phyloP scores from a whole-genome alignment of 2,329 filamentous ascomycete species.

The Alternaria triticimaculans region DNA sequence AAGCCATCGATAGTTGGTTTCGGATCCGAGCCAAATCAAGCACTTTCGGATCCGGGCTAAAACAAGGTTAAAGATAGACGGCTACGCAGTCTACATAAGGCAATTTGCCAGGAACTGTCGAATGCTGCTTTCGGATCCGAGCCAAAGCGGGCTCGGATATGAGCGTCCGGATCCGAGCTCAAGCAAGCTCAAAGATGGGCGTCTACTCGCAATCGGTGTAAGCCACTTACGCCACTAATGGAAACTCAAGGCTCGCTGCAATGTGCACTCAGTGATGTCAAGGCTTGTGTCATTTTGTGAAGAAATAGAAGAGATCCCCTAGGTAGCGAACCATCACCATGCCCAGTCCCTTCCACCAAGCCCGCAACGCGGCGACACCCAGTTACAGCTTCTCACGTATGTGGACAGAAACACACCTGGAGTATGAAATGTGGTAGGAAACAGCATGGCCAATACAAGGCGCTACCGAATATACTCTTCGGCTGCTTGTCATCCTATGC shows the following conservation, averaged over 20 bases:
- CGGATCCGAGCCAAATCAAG: neutral
- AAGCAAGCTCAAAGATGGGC: neutral
- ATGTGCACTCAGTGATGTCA: neutral
- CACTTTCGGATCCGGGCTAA: neutral
- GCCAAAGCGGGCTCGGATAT: neutral
- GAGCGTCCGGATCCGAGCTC: neutral
- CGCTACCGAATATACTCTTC: conserved; percentile 31
- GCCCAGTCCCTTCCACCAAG: neutral
- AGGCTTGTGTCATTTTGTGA: neutral
- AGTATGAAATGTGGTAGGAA: conserved; percentile 45
- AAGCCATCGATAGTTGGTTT: neutral
- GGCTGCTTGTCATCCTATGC: conserved; percentile 37
- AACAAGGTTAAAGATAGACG: neutral
- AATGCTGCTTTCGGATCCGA: neutral
- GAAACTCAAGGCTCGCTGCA: neutral
- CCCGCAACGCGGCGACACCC: neutral
- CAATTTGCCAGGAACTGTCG: neutral
- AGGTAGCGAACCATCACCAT: neutral
- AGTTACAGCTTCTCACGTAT: neutral
- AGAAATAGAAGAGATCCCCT: neutral
- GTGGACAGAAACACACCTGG: conserved; percentile 45
- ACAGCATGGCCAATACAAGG: conserved; percentile 40
- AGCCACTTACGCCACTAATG: neutral
- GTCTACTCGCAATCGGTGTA: neutral
- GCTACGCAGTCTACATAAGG: neutral